Conservation (phyloP, 2,329 filamentous ascomycete genomes). For the Neofusicoccum sp. region DNA sequence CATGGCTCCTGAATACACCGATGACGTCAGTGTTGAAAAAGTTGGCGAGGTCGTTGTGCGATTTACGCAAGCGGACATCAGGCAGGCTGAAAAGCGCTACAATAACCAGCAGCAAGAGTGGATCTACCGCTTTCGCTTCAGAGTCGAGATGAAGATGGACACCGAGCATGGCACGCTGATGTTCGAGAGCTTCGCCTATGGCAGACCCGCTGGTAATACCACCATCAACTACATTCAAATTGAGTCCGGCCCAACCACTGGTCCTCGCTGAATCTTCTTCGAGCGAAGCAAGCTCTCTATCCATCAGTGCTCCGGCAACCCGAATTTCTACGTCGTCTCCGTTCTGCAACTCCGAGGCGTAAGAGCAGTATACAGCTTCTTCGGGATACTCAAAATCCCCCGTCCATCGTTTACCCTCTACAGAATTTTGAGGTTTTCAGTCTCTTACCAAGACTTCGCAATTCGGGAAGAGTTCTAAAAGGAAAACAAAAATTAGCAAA, state of each 20-base stretch:
- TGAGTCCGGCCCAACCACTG: neutral
- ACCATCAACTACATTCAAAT: neutral
- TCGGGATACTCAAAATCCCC: too few relatives aligned
- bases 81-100: neutral
- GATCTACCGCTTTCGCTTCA: neutral
- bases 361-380: too few relatives aligned
- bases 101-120: neutral
- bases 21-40: neutral
- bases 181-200: neutral
- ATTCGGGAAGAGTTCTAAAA: too few relatives aligned
- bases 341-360: too few relatives aligned
- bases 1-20: neutral
- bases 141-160: neutral
- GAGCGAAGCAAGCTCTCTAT: too few relatives aligned
- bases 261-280: too few relatives aligned
- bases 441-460: too few relatives aligned
- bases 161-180: neutral
- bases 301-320: too few relatives aligned
- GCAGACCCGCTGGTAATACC: neutral
- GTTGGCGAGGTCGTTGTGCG: neutral
- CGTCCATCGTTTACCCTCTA: too few relatives aligned
- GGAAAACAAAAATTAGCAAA: too few relatives aligned
- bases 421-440: too few relatives aligned
- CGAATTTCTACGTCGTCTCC: too few relatives aligned
- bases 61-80: neutral